A percentile compares a stretch with the other conserved stretches of the same genome.
These are phyloP conservation scores for Aspergillus panamensis DNA, from an alignment of 495 filamentous ascomycete species.

Conservation along the genomic window DNA sequence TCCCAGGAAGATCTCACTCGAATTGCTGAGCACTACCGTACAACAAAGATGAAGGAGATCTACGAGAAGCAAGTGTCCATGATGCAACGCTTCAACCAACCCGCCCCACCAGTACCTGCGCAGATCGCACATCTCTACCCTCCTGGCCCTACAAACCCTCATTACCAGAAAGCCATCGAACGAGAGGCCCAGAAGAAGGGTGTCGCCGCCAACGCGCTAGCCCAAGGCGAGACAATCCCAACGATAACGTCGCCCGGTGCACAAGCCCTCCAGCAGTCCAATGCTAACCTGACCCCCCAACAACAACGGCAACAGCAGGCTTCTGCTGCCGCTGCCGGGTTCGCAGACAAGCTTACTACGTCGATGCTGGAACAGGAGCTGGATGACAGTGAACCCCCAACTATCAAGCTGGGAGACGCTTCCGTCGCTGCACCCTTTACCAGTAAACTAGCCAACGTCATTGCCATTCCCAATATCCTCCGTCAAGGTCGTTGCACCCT, in stretches of 20 bases:
- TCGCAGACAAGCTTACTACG: constrained; percentile 83
- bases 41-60: constrained; percentile 95
- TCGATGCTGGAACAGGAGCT: constrained; percentile 89
- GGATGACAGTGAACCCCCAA: constrained; percentile 86
- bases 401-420: constrained; percentile 96
- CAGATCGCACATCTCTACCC: constrained; percentile 94
- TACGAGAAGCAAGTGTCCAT: constrained; percentile 92
- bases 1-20: constrained; percentile 84
- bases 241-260: constrained; percentile 69
- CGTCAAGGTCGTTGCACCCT: constrained; percentile 95
- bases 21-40: constrained; percentile 89
- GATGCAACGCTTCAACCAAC: constrained; percentile 92
- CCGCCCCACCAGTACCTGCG: constrained; percentile 79
- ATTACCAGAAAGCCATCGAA: constrained; percentile 90
- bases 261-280: constrained; percentile 61
- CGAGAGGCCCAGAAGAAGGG: constrained; percentile 74
- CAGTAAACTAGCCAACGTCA: constrained; percentile 92
- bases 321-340: constrained; percentile 63
- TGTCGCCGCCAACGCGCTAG: constrained; percentile 38
- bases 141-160: constrained; percentile 85
- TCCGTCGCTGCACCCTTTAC: constrained; percentile 97
- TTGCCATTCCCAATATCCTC: constrained; percentile 97
- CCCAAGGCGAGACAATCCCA: constrained; percentile 53
- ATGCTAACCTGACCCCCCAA: constrained; percentile 46
- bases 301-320: constrained; percentile 62